Evolutionary conservation across 2,329 filamentous ascomycete species (phyloP).

Genomic region (Sporothrix mexicana): DNA sequence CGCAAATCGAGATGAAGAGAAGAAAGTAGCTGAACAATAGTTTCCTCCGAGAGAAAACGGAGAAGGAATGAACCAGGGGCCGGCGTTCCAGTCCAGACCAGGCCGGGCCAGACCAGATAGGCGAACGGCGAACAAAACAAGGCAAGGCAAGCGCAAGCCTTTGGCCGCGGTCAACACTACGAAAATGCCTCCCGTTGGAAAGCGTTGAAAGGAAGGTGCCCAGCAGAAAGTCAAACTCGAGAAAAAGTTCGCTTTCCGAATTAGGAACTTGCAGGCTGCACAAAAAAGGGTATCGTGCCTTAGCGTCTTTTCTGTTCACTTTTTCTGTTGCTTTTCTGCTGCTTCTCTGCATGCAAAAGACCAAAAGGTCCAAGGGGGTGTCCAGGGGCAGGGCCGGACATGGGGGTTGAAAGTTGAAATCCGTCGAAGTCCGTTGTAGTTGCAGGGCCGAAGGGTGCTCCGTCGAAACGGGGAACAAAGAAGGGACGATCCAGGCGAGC

Average conservation of each 20-base stretch:
- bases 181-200: slow-evolving; percentile 22
- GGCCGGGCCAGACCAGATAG: slow-evolving; percentile 23
- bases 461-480: slow-evolving; percentile 18
- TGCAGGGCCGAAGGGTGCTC: neutral
- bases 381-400: slow-evolving; percentile 2
- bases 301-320: slow-evolving; percentile 9
- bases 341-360: neutral
- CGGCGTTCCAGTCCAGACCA: slow-evolving; percentile 12
- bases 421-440: neutral
- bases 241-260: neutral
- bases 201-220: neutral
- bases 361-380: neutral
- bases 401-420: neutral
- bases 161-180: neutral
- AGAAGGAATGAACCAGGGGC: slow-evolving; percentile 16
- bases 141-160: neutral
- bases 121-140: neutral
- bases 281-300: slow-evolving; percentile 6
- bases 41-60: neutral
- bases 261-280: slow-evolving; percentile 1
- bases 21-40: neutral
- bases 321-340: neutral
- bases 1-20: slow-evolving; percentile 1
- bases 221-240: neutral
- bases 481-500: slow-evolving; percentile 1